Evolutionary conservation across 768 basidiomycete species (phyloP).

Genomic region (Tremella fuciformis): DNA sequence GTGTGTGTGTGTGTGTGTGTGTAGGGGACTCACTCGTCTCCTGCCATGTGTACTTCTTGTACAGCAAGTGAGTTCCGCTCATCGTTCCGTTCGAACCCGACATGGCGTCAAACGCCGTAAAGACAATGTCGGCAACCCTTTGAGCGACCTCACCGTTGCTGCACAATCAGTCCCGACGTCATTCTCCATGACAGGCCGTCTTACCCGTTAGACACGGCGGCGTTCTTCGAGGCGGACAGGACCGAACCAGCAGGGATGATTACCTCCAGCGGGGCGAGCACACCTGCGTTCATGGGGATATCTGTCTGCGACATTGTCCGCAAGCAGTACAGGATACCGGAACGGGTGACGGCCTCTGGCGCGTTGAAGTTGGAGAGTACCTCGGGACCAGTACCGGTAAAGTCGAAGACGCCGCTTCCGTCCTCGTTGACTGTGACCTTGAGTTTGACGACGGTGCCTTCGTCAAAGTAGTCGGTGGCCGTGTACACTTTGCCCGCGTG

Average conservation of each 20-base stretch:
- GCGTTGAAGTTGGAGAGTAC: slow-evolving; percentile 51
- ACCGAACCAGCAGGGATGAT: slow-evolving; percentile 37
- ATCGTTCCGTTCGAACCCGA: slow-evolving; percentile 11
- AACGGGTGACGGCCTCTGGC: slow-evolving; percentile 30
- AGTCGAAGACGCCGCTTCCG: slow-evolving; percentile 84
- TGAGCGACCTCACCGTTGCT: slow-evolving; percentile 3
- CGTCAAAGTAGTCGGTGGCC: slow-evolving; percentile 60
- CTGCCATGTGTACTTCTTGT: background rate
- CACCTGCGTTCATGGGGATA: slow-evolving; percentile 91
- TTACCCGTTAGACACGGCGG: slow-evolving; percentile 40
- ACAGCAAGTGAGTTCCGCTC: background rate
- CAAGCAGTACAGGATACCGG: slow-evolving; percentile 45
- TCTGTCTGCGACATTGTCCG: slow-evolving; percentile 50
- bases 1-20: background rate
- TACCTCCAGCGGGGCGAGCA: slow-evolving; percentile 65
- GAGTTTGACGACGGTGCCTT: slow-evolving; percentile 53
- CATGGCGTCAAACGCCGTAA: slow-evolving; percentile 36
- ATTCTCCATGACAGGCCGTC: slow-evolving; percentile 31
- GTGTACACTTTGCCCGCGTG: slow-evolving; percentile 4
- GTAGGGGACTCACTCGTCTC: slow-evolving; percentile 9
- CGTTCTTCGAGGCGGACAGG: slow-evolving; percentile 33
- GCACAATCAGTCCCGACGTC: background rate
- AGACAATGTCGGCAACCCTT: slow-evolving; percentile 39
- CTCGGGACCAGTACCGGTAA: slow-evolving; percentile 55
- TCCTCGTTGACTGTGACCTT: slow-evolving; percentile 68